Base-by-base conservation (phyloP, 129 eudicot genomes). In the Artemisia argyi region DNA sequence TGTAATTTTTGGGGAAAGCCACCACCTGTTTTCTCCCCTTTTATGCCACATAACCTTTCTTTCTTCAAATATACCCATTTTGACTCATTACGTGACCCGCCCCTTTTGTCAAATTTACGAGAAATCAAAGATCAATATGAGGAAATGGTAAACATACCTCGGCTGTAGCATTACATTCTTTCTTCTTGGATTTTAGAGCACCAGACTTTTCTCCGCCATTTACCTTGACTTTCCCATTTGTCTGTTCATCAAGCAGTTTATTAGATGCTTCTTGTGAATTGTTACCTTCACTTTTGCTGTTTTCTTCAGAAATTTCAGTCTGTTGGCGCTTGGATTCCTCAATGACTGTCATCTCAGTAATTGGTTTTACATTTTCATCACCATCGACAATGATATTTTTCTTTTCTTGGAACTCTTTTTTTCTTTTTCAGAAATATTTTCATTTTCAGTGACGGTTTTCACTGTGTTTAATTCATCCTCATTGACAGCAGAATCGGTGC, bases 401-500 rank as follows among this genome's bases (percentile, higher is more conserved):
- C 88, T 85, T 69, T 85, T 88, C 76, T 85, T 88, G 30, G 88
- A 80, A 59, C 86, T 83, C 77, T 59, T 73, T 50, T 85, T 78
- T 20, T 80, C 86, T 46, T 72, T 81, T 61, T 53, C 46, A 67
- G 69, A 57, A 69, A 44, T 19, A 39, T 32, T 47, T 77, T 66
- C 83, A 61, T 58, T 63, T 22, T 61, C 77, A 68, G 30, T 11
- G 53, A 30, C 79, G 69, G 70, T 70, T 15, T 11, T 49, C 77
- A 61, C 69, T 48, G 15, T 55, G 28, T 74, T 66, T 46, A 39
- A 32, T 57, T 68, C 32, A 7, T 52, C 59, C 12, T 52, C 32
- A 11, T 69, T 10, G 66, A 61, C 65, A 26, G 57, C 67, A 46
- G 46, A 57, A 58, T 68, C 80, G 6, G 54, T 19, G 39, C 60